Evolutionary conservation across 352 stramenopile genomes (phyloP), one percentile per base, ranked within the genome.

Genomic region (Globisporangium irregulare): DNA sequence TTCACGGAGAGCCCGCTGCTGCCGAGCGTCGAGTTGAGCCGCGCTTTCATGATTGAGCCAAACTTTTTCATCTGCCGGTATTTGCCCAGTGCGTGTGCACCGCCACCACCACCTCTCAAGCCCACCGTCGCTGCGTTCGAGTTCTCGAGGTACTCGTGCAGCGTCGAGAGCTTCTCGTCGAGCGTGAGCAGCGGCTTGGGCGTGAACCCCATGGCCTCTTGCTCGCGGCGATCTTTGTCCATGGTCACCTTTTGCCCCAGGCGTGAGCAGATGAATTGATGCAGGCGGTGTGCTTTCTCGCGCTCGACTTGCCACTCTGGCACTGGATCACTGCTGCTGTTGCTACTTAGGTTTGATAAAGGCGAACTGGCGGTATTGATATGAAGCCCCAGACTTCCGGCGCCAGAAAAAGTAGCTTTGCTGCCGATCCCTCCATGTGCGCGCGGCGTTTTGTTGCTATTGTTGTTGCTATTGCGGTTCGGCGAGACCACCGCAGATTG

Each of bases 51-150:
- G 62, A 92, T 90, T 4, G 79, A 84, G 3, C 78, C 81, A 64
- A 92, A 90, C 1, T 74, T 73, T 38, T 90, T 89, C 61, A 90
- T 77, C 62, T 92, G 81, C 2, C 81, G 79, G 66, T 81, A 81
- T 46, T 90, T 92, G 29, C 77, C 66, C n/a, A 92, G 69, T 5
- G 75, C 72, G 18, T 70, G 68, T 2, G 69, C 71, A 54, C 75
- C 64, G 3, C 68, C 67, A 20, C 61, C 55, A 8, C 24, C 56
- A 53, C 41, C 61, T 34, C 18, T 64, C 70, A 68, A 65, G 62
- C 18, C 29, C 62, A 29, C 70, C 62, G 34, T 72, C 72, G 53
- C 67, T 0, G 62, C 55, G 0, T 75, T 70, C 0, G 74, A 65
- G n/a, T 48, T 72, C 43, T 82, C 62, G 8, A 93, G 70, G 69